phyloP scores from a whole-genome alignment of 306 rosid genomes.

The Clitoria ternatea region DNA sequence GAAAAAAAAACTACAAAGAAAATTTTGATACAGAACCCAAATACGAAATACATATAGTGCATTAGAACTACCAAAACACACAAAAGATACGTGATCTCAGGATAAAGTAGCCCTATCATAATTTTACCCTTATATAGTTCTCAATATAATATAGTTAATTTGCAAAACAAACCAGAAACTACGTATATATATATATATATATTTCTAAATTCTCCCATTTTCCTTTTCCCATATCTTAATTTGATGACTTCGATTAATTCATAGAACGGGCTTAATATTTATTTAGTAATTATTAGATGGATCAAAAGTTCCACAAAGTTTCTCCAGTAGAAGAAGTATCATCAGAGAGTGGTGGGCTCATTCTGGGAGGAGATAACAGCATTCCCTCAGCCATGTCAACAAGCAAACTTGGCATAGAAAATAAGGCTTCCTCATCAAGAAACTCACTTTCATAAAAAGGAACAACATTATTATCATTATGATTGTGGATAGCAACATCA shows the following conservation, averaged over 20 bases:
- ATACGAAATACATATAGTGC: no score
- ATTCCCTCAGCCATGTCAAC: slow-evolving; percentile 91
- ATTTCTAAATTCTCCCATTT: background rate
- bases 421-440: slow-evolving; percentile 80
- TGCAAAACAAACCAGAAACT: no score
- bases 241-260: no score
- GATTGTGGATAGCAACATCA: background rate
- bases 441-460: slow-evolving; percentile 29
- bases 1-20: background rate
- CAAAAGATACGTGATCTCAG: background rate
- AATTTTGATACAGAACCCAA: background rate
- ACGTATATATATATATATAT: no score
- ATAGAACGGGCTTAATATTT: no score
- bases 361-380: slow-evolving; percentile 85
- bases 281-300: no score
- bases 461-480: background rate
- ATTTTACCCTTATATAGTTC: background rate
- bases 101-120: background rate
- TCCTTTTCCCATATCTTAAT: background rate
- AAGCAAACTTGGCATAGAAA: slow-evolving; percentile 77
- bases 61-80: background rate
- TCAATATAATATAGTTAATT: background rate
- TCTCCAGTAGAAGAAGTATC: slow-evolving; percentile 39
- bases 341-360: slow-evolving; percentile 42
- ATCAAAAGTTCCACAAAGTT: slow-evolving; percentile 55